phyloP scores from a whole-genome alignment of 208 protist genomes.

The Acanthamoeba castellanii region DNA sequence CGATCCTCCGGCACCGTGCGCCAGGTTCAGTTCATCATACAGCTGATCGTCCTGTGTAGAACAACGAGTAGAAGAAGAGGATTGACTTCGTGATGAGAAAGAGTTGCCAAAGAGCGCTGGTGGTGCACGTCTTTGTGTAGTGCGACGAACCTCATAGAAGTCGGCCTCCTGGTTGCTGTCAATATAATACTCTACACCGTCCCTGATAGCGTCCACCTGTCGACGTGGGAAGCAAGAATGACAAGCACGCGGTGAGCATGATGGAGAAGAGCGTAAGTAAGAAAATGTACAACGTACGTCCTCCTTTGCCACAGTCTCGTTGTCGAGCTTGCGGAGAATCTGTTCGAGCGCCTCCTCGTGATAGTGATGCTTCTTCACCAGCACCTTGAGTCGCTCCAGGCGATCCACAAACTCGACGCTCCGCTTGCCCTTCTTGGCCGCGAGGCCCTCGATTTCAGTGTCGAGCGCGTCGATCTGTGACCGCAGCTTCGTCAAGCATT shows the following conservation, averaged over 20 bases:
- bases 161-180: conserved; percentile 74
- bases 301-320: conserved; percentile 31
- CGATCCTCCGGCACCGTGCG: not conserved
- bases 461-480: conserved; percentile 38
- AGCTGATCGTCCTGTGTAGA: conserved; percentile 38
- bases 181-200: conserved; percentile 77
- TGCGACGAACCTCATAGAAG: conserved; percentile 55
- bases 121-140: no score
- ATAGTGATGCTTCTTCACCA: conserved; percentile 62
- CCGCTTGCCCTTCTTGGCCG: conserved; percentile 52
- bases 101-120: no score
- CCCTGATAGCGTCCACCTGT: conserved; percentile 64
- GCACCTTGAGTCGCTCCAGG: conserved; percentile 35
- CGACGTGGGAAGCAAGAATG: not conserved
- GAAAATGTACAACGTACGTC: not conserved
- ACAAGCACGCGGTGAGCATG: not conserved
- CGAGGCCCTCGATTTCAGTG: conserved; percentile 3
- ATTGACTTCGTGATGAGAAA: not conserved
- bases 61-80: no score
- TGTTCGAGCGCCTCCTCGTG: conserved; percentile 64
- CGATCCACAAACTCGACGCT: conserved; percentile 30
- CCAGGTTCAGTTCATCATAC: conserved; percentile 44
- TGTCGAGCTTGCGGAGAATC: conserved; percentile 70
- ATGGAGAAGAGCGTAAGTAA: no score
- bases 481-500: not conserved